Evolutionary conservation across 768 basidiomycete species (phyloP).

Genomic region (Xerocomus spinulosus): DNA sequence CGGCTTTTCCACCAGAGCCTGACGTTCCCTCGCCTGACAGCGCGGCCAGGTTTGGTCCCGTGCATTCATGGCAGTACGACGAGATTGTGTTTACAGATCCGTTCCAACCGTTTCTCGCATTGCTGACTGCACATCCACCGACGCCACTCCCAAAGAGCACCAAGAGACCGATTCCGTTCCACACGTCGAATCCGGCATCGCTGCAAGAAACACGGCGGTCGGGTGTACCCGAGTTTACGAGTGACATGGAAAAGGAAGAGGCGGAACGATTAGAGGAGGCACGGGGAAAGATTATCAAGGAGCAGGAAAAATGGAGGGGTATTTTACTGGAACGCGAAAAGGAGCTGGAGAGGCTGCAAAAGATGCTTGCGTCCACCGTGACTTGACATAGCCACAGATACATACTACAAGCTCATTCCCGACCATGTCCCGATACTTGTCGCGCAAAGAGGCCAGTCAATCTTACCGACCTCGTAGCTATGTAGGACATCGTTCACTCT

Average conservation of each 20-base stretch:
- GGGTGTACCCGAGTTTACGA: slow-evolving; percentile 79
- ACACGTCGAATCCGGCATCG: slow-evolving; percentile 53
- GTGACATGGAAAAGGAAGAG: slow-evolving; percentile 85
- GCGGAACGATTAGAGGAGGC: slow-evolving; percentile 75
- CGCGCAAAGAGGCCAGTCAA: slow-evolving; percentile 27
- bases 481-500: slow-evolving; percentile 19
- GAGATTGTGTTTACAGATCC: slow-evolving; percentile 97
- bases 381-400: no score
- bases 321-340: slow-evolving; percentile 77
- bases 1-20: slow-evolving; percentile 41
- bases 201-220: slow-evolving; percentile 60
- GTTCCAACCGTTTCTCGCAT: slow-evolving; percentile 76
- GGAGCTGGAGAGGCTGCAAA: slow-evolving; percentile 68
- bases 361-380: slow-evolving; percentile 32
- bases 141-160: slow-evolving; percentile 64
- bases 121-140: slow-evolving; percentile 78
- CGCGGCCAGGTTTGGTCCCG: slow-evolving; percentile 66
- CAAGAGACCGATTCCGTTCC: slow-evolving; percentile 67
- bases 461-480: slow-evolving; percentile 40
- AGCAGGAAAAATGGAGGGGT: slow-evolving; percentile 70
- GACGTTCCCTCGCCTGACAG: slow-evolving; percentile 65
- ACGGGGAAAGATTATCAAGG: slow-evolving; percentile 59
- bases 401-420: no score
- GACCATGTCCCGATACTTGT: slow-evolving; percentile 35
- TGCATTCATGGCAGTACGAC: slow-evolving; percentile 98